A percentile compares a stretch with the other conserved stretches of the same genome.
phyloP scores from a whole-genome alignment of 2,329 filamentous ascomycete genomes.

The Fusarium nurragi region DNA sequence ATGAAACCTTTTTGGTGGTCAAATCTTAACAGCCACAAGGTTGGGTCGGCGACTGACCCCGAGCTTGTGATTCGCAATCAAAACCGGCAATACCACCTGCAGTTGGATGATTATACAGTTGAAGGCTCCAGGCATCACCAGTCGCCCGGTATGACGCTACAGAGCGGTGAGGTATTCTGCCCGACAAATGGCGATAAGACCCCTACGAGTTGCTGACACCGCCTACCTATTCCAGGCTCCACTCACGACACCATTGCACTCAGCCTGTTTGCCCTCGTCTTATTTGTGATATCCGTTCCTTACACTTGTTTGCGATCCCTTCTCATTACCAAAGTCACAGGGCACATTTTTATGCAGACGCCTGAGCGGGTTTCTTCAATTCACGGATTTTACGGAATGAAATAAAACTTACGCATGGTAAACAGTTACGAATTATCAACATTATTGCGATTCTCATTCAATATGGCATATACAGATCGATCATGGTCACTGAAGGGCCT shows the following conservation, averaged over 20 bases:
- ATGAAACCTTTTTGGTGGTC: not conserved
- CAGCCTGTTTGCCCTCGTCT: slow-evolving; percentile 8
- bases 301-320: slow-evolving; percentile 1
- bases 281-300: not conserved
- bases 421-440: not conserved
- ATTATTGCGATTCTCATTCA: not conserved
- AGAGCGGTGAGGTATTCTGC: slow-evolving; percentile 43
- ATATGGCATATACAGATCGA: slow-evolving; percentile 35
- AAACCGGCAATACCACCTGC: not conserved
- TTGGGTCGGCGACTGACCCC: not conserved
- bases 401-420: slow-evolving; percentile 1
- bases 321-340: not conserved
- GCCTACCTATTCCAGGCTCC: slow-evolving; percentile 36
- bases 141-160: slow-evolving; percentile 40
- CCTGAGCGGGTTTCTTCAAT: not conserved
- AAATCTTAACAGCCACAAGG: not conserved
- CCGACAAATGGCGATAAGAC: slow-evolving; percentile 39
- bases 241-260: slow-evolving; percentile 43
- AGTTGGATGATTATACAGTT: slow-evolving; percentile 11
- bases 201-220: slow-evolving; percentile 26
- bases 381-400: slow-evolving; percentile 12
- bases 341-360: not conserved
- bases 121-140: slow-evolving; percentile 40
- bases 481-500: slow-evolving; percentile 34
- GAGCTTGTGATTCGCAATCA: not conserved